phyloP scores from a whole-genome alignment of 2,329 filamentous ascomycete species.

The Fusarium proliferatum region DNA sequence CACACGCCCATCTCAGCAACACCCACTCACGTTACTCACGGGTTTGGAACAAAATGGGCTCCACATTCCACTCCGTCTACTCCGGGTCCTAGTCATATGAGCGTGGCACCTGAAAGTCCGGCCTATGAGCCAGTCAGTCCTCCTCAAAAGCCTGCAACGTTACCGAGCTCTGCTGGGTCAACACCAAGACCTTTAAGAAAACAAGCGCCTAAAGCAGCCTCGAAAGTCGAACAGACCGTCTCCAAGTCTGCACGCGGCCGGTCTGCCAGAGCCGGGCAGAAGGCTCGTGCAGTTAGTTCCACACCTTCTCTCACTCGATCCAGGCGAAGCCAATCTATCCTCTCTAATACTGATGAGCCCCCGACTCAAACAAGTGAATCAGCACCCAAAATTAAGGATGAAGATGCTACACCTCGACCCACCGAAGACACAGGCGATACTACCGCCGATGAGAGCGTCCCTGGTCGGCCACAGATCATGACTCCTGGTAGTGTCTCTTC shows the following conservation, averaged over 20 bases:
- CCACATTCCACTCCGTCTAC: conserved; percentile 68
- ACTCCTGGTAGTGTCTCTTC: conserved; percentile 54
- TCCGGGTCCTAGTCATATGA: conserved; percentile 55
- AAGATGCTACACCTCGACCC: conserved; percentile 65
- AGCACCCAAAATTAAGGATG: conserved; percentile 66
- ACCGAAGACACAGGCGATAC: conserved; percentile 67
- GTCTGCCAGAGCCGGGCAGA: conserved; percentile 52
- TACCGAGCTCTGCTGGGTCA: conserved; percentile 48
- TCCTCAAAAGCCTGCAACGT: conserved; percentile 53
- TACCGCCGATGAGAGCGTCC: conserved; percentile 64
- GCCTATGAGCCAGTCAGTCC: conserved; percentile 70
- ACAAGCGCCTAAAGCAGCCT: conserved; percentile 47
- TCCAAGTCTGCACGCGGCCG: conserved; percentile 48
- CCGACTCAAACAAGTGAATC: conserved; percentile 55
- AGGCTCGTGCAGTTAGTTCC: conserved; percentile 48
- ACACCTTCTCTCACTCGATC: conserved; percentile 51
- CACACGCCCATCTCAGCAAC: conserved; percentile 51
- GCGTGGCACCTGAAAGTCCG: conserved; percentile 60
- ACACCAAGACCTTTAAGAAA: conserved; percentile 49
- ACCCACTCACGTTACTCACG: conserved; percentile 47
- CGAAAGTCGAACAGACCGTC: conserved; percentile 39
- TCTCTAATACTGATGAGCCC: conserved; percentile 61
- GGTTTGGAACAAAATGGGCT: conserved; percentile 69
- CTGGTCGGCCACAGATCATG: conserved; percentile 52
- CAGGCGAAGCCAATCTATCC: conserved; percentile 58